A percentile compares a stretch with the other conserved stretches of the same genome.
These are phyloP conservation scores for Amanita bisporigera DNA, from an alignment of 1,284 basidiomycete genomes.

Conservation along the genomic window DNA sequence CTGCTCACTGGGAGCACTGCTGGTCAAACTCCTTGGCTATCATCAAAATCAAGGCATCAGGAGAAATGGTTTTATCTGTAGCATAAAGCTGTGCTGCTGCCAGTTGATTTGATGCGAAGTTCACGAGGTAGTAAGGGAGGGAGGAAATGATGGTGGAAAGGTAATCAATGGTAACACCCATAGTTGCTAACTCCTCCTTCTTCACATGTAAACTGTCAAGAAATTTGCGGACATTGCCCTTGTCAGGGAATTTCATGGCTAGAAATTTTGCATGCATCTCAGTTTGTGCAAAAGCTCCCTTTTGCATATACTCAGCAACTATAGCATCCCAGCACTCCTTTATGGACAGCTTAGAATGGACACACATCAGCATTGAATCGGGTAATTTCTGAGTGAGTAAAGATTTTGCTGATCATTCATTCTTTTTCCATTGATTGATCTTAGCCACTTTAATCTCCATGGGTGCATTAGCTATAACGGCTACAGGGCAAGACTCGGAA, in stretches of 20 bases:
- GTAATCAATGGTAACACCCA: conserved; percentile 41
- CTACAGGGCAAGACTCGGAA: conserved; percentile 9
- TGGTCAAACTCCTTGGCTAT: not conserved
- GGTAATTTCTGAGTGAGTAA: conserved; percentile 41
- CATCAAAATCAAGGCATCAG: not conserved
- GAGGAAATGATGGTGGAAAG: conserved; percentile 40
- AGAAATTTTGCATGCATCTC: conserved; percentile 39
- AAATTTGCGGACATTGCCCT: conserved; percentile 40
- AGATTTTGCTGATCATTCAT: conserved; percentile 33
- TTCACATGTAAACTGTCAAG: conserved; percentile 34
- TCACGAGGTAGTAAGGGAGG: conserved; percentile 37
- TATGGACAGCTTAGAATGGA: conserved; percentile 30
- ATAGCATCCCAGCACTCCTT: conserved; percentile 36
- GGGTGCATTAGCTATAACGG: not conserved
- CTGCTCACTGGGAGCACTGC: not conserved
- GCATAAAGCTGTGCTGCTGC: not conserved
- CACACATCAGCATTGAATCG: conserved; percentile 12
- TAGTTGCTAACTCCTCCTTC: conserved; percentile 34
- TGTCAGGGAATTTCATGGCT: conserved; percentile 33
- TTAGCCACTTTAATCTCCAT: conserved; percentile 10
- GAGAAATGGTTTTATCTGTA: not conserved
- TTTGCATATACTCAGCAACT: conserved; percentile 31
- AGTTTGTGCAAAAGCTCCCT: conserved; percentile 41
- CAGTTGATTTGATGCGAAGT: not conserved
- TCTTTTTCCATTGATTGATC: conserved; percentile 31